Conservation (phyloP, 2,329 filamentous ascomycete species). For the Alternaria arborescens region DNA sequence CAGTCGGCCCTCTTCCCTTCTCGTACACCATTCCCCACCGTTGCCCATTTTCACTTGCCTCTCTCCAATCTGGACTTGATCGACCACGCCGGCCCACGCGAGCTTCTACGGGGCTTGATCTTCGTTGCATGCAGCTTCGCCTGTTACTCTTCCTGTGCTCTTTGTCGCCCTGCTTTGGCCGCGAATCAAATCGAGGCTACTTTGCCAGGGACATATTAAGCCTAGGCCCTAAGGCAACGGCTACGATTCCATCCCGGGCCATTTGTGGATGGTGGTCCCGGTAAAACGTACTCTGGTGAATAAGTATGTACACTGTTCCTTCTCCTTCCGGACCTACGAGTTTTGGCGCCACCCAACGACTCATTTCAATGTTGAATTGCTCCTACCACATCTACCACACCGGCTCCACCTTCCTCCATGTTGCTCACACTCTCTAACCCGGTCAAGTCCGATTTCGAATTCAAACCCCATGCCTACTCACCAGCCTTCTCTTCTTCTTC, state of each 20-base stretch:
- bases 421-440: conserved; percentile 62
- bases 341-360: conserved; percentile 39
- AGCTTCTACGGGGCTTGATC: conserved; percentile 48
- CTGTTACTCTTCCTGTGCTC: conserved; percentile 39
- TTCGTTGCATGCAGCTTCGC: conserved; percentile 42
- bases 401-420: conserved; percentile 49
- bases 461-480: conserved; percentile 61
- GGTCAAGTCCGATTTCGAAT: conserved; percentile 57
- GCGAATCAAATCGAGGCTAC: conserved; percentile 46
- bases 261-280: conserved; percentile 48
- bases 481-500: conserved; percentile 52
- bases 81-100: conserved; percentile 47
- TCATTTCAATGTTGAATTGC: conserved; percentile 48
- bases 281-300: conserved; percentile 41
- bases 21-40: conserved; percentile 47
- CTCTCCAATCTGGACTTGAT: conserved; percentile 44
- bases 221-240: conserved; percentile 45
- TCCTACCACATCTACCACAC: conserved; percentile 26
- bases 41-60: conserved; percentile 40
- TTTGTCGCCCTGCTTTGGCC: conserved; percentile 44
- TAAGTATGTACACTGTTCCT: conserved; percentile 51
- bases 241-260: conserved; percentile 43
- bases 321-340: conserved; percentile 44
- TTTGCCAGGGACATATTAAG: conserved; percentile 47
- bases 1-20: conserved; percentile 48